These are phyloP conservation scores for Cladosporium sp. DNA, from an alignment of 2,329 filamentous ascomycete genomes.

Conservation along the genomic window DNA sequence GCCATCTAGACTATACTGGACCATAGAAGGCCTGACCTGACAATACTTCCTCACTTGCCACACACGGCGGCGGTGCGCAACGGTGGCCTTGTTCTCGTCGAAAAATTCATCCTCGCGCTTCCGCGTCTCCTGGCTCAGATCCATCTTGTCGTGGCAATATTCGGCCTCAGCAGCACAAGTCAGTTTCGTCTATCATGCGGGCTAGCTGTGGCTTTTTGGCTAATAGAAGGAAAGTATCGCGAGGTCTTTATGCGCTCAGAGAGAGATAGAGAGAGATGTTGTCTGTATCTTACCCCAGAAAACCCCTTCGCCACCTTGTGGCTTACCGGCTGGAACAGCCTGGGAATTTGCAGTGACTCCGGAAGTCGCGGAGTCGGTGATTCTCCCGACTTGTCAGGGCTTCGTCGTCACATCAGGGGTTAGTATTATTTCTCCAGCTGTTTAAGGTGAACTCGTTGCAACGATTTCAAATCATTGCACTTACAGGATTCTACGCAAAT, in stretches of 20 bases:
- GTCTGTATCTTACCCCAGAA: not conserved
- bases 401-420: not conserved
- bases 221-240: not conserved
- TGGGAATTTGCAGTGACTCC: not conserved
- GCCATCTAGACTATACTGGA: not conserved
- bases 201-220: not conserved
- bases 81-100: not conserved
- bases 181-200: not conserved
- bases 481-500: not conserved
- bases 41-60: constrained; percentile 11
- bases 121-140: not conserved
- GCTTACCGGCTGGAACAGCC: not conserved
- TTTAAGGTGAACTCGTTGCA: not conserved
- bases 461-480: not conserved
- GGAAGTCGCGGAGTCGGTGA: not conserved
- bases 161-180: not conserved
- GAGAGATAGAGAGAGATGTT: not conserved
- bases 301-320: not conserved
- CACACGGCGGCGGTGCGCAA: constrained; percentile 5
- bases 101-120: not conserved
- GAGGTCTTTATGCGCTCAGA: not conserved
- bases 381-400: not conserved
- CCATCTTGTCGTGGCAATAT: not conserved
- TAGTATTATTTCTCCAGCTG: not conserved
- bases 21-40: constrained; percentile 8